Base-by-base conservation (phyloP, 495 filamentous ascomycete species). In the Annulohypoxylon moriforme region DNA sequence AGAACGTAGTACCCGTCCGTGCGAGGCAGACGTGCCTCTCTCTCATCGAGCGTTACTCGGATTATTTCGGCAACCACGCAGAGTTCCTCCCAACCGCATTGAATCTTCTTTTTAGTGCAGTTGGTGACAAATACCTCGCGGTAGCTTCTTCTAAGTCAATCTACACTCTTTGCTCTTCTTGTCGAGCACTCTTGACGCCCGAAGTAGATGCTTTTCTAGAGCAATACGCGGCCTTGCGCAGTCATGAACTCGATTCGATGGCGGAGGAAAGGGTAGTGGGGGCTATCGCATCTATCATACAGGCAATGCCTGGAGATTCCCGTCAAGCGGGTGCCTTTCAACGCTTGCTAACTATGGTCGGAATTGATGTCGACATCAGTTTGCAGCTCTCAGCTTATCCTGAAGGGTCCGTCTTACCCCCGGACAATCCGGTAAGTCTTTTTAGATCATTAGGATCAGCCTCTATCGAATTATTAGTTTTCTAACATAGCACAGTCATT, bases 231-330 rank as follows among this genome's bases (percentile, higher is more conserved):
- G 78, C 86, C 8, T 75, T 84, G 16, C 91, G 95, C 69, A 81
- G 85, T 36, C 79, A 78, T 56, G 83, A 85, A 24, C 84, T 91
- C 7, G 92, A 94, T 27, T 84, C 85, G 13, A 80, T 88, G 25
- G 91, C 90, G 0, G 95, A 97, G 81, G 92, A 96, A 70, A 88
- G 86, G 47, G 88, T 98, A 2, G 79, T 97, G 11, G 92, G 92
- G 64, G 93, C 90, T 7, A 95, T 98, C 60, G 89, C 94, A 7
- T 89, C 90, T 13, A 92, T 98, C 60, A 88, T 97, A 36, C 93
- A 97, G 73, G 93, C 91, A 34, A 79, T 96, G 27, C 83, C 86
- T 6, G 81, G 85, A 0, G 90, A 96, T 58, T 80, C 85, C 40
- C 79, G 87, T 40, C 92, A 92, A 75, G 78, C 88, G 2, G 81